Evolutionary conservation across 2,329 filamentous ascomycete species (phyloP), one percentile per base, ranked within the genome.

Genomic region (Neofusicoccum ribis): DNA sequence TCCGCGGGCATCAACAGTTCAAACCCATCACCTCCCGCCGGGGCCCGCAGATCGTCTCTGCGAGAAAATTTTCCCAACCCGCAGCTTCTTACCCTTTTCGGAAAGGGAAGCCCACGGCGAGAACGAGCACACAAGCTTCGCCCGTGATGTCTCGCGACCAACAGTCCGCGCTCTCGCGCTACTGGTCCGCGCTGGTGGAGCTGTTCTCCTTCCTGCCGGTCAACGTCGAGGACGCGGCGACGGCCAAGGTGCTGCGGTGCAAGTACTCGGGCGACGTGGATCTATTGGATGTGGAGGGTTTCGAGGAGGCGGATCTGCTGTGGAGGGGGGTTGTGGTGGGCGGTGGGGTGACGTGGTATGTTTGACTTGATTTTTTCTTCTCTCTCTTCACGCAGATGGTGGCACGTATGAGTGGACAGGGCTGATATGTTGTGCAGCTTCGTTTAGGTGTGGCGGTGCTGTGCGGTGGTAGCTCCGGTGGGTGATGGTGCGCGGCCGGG

Each of bases 191-290:
- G 15, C n/a, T 60, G 23, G 56, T 60, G 12, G 56, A 60, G 56
- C 56, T 60, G 27, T 60, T 60, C n/a, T 60, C 56, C 15, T 60
- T 44, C 41, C 41, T 60, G 27, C 56, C 56, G 7, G 56, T 20
- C n/a, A 47, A 34, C 41, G 27, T 41, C 3, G 56, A 46, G 9
- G 56, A 60, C 17, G 27, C 27, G 17, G 15, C 43, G 15, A 46
- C 56, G 15, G 56, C 56, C 4, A 47, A 15, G 41, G 56, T 60
- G 43, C 31, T 60, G 31, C 23, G 56, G 31, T 31, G 41, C 6
- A 60, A 60, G 43, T 46, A 46, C n/a, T 36, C 41, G 14, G 56
- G 56, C 2, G 56, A 60, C 15, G 56, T 47, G 56, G 56, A 60
- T 5, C 11, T 60, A 27, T 8, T 60, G 41, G 56, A 60, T 4